phyloP scores from a whole-genome alignment of 306 rosid species.

The Acacia confusa region DNA sequence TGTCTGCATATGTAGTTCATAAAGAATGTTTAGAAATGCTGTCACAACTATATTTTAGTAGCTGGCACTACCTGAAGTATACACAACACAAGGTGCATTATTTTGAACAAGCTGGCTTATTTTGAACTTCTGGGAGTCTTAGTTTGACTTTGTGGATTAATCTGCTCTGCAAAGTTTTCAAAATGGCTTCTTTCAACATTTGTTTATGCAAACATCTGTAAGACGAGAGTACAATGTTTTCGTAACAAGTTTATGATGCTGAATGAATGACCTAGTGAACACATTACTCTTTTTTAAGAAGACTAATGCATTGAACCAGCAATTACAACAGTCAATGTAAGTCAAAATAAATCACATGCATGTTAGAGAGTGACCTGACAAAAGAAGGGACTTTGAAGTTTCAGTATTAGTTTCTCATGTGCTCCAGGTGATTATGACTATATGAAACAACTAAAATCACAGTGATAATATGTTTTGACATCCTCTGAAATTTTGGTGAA shows the following conservation, averaged over 20 bases:
- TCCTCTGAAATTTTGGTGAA: conserved; percentile 13
- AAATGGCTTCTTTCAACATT: conserved; percentile 7
- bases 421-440: not conserved
- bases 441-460: conserved; percentile 7
- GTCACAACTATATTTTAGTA: conserved; percentile 9
- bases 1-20: conserved; percentile 5
- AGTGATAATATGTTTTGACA: not conserved
- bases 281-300: conserved; percentile 1
- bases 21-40: not conserved
- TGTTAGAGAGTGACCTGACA: not conserved
- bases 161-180: not conserved
- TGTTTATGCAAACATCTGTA: conserved; percentile 9
- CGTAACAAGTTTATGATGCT: not conserved
- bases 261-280: conserved; percentile 9
- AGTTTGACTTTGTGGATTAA: not conserved
- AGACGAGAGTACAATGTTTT: not conserved
- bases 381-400: not conserved
- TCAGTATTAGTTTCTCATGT: not conserved
- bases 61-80: conserved; percentile 19
- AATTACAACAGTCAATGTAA: conserved; percentile 3
- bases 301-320: not conserved
- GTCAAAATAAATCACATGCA: not conserved
- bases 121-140: conserved; percentile 15
- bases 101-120: conserved; percentile 5
- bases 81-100: not conserved